These are phyloP conservation scores for Diaporthe aspalathi DNA, from an alignment of 2,329 filamentous ascomycete species.

Conservation along the genomic window DNA sequence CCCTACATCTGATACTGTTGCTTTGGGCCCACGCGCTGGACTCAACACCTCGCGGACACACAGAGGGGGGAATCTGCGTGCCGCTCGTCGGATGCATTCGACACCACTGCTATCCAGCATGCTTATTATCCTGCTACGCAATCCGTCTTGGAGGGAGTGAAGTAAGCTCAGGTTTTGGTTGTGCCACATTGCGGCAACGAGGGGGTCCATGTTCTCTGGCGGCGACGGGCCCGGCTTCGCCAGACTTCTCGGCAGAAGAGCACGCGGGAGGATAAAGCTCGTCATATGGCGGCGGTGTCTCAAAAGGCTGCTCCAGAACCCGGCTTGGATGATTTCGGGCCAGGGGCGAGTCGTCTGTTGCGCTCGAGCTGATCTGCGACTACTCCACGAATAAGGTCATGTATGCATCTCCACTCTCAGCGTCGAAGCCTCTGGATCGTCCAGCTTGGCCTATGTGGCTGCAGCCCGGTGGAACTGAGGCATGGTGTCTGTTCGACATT, in stretches of 20 bases:
- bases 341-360: too few species aligned
- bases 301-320: neutral
- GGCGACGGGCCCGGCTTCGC: neutral
- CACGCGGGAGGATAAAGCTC: neutral
- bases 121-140: neutral
- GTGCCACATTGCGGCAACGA: neutral
- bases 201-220: neutral
- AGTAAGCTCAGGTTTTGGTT: slow-evolving; percentile 1
- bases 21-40: neutral
- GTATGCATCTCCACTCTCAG: too few species aligned
- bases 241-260: neutral
- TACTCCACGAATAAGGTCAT: too few species aligned
- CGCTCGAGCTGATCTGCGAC: too few species aligned
- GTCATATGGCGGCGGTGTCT: neutral
- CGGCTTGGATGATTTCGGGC: too few species aligned
- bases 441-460: too few species aligned
- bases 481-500: too few species aligned
- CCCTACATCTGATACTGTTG: neutral
- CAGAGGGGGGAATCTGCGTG: neutral
- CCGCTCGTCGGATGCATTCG: slow-evolving; percentile 18
- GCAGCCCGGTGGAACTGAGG: too few species aligned
- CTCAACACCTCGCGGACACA: neutral
- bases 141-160: neutral
- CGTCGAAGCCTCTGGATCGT: too few species aligned
- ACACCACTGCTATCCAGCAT: neutral